Evolutionary conservation across 495 filamentous ascomycete genomes (phyloP), one percentile per base, ranked within the genome.

Genomic region (Neurospora sp.): DNA sequence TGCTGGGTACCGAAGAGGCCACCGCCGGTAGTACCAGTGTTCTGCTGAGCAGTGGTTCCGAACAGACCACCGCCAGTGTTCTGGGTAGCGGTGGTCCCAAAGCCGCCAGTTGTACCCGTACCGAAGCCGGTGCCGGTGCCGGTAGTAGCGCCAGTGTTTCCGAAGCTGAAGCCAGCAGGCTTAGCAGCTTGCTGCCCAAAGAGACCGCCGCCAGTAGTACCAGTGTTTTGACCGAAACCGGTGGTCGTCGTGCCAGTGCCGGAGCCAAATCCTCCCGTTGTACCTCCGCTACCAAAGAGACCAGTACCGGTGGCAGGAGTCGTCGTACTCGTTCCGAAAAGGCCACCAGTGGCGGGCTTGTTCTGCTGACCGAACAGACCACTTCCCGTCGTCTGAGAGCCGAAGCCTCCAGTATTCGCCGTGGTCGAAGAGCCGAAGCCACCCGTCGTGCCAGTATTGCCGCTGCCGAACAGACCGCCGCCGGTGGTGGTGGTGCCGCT

Each of bases 61-160:
- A 93, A 93, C 5, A 92, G 79, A 70, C 90, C 86, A 9, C 83
- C 86, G 15, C 90, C 86, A 69, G 89, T 88, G 72, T 85, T 75
- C 2, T 74, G 45, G 21, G 75, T 34, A 21, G 78, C 79, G 1
- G 82, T 4, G 10, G 81, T 39, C 1, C 82, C 79, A 40, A 83
- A 73, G 0, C 70, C 76, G 38, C 72, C 45, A 3, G 73, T 45
- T 3, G 77, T 39, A 15, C 78, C 78, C 11, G 77, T 72, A 9
- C 80, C 78, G 72, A 82, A 73, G 38, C 78, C 76, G 13, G 77
- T 74, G 39, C 24, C 81, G 74, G 78, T 81, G 77, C 69, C 31
- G 54, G 54, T 34, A 28, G 54, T 34, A 75, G 74, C 39, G 43
- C 62, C 42, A 39, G 74, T 74, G n/a, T 36, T 77, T 37, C 79